Evolutionary conservation across 1,139 yeast species (phyloP).

Genomic region (Blastobotrys aristatus): DNA sequence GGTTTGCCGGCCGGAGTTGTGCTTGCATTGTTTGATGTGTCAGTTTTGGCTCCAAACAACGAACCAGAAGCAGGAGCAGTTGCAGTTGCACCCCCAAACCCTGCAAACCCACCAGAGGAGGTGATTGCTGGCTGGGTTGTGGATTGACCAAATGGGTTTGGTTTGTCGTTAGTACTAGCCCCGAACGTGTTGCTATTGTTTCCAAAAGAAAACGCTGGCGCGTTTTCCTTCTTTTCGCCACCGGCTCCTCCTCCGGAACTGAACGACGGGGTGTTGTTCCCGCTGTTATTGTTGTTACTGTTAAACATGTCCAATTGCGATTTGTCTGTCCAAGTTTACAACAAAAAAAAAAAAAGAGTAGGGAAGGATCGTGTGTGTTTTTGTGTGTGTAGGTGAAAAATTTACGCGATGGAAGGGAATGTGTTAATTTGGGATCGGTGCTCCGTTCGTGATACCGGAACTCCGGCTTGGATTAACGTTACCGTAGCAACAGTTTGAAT

Average conservation of each 20-base stretch:
- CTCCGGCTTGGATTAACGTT: too few species aligned
- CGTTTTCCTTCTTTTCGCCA: too few species aligned
- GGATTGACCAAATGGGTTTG: slow-evolving; percentile 9
- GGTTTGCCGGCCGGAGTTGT: slow-evolving; percentile 8
- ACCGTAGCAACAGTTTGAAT: too few species aligned
- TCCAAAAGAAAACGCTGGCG: slow-evolving; percentile 5
- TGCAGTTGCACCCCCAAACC: neutral
- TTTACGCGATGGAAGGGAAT: too few species aligned
- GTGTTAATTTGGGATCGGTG: too few species aligned
- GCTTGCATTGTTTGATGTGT: slow-evolving; percentile 3
- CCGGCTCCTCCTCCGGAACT: neutral
- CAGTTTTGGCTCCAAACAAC: slow-evolving; percentile 12
- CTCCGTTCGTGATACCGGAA: too few species aligned
- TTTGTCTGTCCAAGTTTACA: too few species aligned
- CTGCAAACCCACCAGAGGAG: slow-evolving; percentile 10
- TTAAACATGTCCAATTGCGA: neutral
- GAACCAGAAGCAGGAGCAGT: slow-evolving; percentile 7
- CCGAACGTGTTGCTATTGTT: slow-evolving; percentile 6
- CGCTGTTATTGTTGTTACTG: neutral
- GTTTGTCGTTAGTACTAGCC: neutral
- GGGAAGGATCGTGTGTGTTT: too few species aligned
- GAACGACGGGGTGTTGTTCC: neutral
- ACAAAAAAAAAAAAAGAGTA: too few species aligned
- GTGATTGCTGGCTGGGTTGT: slow-evolving; percentile 4
- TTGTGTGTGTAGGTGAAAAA: too few species aligned